Evolutionary conservation across 441 rosid genomes (phyloP).

Genomic region (Viola pubescens): DNA sequence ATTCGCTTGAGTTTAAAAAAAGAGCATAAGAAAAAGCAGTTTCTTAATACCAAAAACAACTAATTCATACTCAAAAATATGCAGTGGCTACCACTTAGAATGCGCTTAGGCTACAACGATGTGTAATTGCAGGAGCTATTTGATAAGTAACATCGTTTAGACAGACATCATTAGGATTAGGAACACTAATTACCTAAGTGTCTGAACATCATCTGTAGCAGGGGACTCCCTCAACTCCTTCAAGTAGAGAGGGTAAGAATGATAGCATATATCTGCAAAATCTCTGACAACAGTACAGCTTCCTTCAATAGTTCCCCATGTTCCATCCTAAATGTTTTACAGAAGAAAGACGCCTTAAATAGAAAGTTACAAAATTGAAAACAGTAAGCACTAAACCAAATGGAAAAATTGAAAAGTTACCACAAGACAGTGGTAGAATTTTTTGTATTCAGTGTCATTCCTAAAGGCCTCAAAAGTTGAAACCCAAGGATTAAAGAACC

Average conservation of each 20-base stretch:
- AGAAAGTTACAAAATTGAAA: background rate
- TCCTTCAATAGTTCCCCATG: constrained; percentile 68
- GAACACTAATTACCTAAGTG: constrained; percentile 43
- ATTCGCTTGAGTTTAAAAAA: too few species aligned
- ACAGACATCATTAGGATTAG: background rate
- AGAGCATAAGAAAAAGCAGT: too few species aligned
- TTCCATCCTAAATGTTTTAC: constrained; percentile 56
- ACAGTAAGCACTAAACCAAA: background rate
- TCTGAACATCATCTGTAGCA: constrained; percentile 39
- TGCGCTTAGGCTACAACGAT: too few species aligned
- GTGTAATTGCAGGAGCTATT: too few species aligned
- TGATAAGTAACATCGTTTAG: background rate
- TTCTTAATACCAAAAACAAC: too few species aligned
- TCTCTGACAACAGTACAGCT: constrained; percentile 64
- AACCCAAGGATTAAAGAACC: constrained; percentile 78
- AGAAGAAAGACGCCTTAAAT: background rate
- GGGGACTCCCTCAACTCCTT: constrained; percentile 58
- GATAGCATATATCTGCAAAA: constrained; percentile 61
- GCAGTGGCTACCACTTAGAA: too few species aligned
- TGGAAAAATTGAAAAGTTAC: constrained; percentile 21
- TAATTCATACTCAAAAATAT: too few species aligned
- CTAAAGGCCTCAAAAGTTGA: constrained; percentile 81
- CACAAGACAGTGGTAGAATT: constrained; percentile 56
- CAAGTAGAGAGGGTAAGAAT: constrained; percentile 58
- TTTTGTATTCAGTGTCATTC: constrained; percentile 45